Conservation (phyloP, 495 filamentous ascomycete genomes). For the Xylaria intraflava region DNA sequence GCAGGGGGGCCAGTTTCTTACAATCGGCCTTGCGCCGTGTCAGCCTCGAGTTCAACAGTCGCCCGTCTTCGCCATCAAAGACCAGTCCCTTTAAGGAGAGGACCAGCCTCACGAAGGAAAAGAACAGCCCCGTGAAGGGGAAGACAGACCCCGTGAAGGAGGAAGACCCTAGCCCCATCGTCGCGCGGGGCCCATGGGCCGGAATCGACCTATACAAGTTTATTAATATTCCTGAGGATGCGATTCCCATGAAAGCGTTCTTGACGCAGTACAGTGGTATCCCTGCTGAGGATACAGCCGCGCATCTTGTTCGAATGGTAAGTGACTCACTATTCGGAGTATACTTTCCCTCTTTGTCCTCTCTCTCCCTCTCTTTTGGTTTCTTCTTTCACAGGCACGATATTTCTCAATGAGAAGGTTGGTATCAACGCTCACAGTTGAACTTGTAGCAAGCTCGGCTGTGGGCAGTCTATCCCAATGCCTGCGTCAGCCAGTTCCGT, state of each 20-base stretch:
- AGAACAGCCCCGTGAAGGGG: too few relatives aligned
- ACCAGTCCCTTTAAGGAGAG: background rate
- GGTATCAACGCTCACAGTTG: background rate
- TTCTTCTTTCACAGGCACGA: background rate
- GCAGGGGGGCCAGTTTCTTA: conserved; percentile 2
- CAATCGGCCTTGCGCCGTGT: conserved; percentile 3
- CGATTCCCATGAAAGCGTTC: conserved; percentile 26
- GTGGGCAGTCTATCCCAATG: conserved; percentile 42
- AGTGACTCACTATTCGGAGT: conserved; percentile 8
- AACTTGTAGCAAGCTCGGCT: conserved; percentile 40
- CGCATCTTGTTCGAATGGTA: conserved; percentile 44
- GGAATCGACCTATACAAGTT: conserved; percentile 17
- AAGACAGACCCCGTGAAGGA: conserved; percentile 5
- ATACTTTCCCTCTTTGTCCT: background rate
- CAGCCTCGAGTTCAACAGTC: background rate
- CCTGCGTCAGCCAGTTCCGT: conserved; percentile 48
- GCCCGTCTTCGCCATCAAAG: background rate
- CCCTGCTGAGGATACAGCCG: conserved; percentile 34
- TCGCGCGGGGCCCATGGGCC: conserved; percentile 11
- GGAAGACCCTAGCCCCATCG: too few relatives aligned
- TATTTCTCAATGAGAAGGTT: background rate
- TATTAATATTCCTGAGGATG: conserved; percentile 24
- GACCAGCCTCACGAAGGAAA: too few relatives aligned
- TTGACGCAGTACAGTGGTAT: conserved; percentile 45
- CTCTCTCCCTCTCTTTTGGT: background rate